Evolutionary conservation across 2,329 filamentous ascomycete species (phyloP), one percentile per base, ranked within the genome.

Genomic region (Colletotrichum horii): DNA sequence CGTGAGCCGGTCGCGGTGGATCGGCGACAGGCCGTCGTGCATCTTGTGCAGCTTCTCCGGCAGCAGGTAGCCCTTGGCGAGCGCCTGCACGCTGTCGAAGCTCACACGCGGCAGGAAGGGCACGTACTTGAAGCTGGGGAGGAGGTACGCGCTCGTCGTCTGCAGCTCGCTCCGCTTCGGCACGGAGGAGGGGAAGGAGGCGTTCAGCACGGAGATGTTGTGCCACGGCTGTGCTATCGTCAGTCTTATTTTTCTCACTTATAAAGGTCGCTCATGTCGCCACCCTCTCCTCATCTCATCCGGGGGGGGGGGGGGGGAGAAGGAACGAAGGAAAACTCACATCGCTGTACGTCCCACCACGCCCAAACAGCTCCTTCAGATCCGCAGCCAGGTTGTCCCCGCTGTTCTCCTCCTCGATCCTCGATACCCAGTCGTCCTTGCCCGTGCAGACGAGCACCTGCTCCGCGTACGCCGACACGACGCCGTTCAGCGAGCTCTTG

Each of bases 401-500:
- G 80, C 84, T 89, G 79, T 93, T 91, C 75, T 97, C 95, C 61
- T 98, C 93, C 82, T 98, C 96, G 77, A 98, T 97, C 73, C 91
- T 91, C 81, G 94, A 96, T 32, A 89, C 88, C 96, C 96, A 98
- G 85, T 98, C 94, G 34, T 89, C 86, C 76, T 92, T 91, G 6
- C 95, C 96, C 0, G 96, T 98, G 77, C 94, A 96, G 16, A 98
- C 89, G 12, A 98, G 84, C 5, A 98, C 90, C 79, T 98, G 96
- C 83, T 97, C 93, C 2, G 92, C 89, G 82, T 98, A 98, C 2
- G 89, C 87, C 3, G 94, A 89, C 85, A 98, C 96, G 8, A 94
- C 93, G 15, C 94, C 94, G 81, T 94, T 93, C 58, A 98, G 87
- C 22, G 90, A 88, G 52, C 91, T 91, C 76, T 91, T 89, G 79